phyloP scores from a whole-genome alignment of 73 alveolate genomes.

The Tetrahymena elliotti region DNA sequence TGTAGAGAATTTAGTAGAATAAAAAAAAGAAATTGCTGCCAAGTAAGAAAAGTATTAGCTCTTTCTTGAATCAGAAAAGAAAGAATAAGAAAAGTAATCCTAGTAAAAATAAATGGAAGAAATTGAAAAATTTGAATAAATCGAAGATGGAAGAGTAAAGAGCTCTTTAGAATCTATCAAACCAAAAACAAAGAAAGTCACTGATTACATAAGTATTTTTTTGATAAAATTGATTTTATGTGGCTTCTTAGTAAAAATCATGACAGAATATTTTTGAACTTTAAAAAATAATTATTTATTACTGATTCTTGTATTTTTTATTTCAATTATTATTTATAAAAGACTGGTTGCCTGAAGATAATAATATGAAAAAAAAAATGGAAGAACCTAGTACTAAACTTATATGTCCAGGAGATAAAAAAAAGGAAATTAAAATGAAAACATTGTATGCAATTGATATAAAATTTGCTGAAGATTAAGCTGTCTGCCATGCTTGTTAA shows the following conservation, averaged over 20 bases:
- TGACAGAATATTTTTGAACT: no score
- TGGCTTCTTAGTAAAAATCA: no score
- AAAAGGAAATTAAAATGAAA: conserved; percentile 51
- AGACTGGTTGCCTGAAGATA: conserved; percentile 55
- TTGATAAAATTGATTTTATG: no score
- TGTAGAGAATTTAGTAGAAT: conserved; percentile 64
- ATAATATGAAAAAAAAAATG: conserved; percentile 20
- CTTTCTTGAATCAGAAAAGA: conserved; percentile 34
- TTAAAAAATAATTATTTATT: no score
- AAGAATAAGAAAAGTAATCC: conserved; percentile 27
- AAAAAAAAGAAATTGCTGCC: conserved; percentile 59
- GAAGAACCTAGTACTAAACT: conserved; percentile 44
- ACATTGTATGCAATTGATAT: conserved; percentile 44
- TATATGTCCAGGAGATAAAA: conserved; percentile 55
- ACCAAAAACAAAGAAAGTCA: conserved; percentile 35
- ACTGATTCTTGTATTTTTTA: conserved; percentile 1
- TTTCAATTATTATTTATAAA: background rate
- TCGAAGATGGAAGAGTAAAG: conserved; percentile 33
- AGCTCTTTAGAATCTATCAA: background rate
- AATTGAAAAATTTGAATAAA: conserved; percentile 57
- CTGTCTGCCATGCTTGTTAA: conserved; percentile 78
- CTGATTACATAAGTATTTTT: conserved; percentile 35
- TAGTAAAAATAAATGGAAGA: conserved; percentile 38
- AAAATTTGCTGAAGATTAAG: conserved; percentile 53
- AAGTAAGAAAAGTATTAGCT: conserved; percentile 39